These are phyloP conservation scores for Cnidoscolus chayamansa DNA, from an alignment of 441 rosid species.

Conservation along the genomic window DNA sequence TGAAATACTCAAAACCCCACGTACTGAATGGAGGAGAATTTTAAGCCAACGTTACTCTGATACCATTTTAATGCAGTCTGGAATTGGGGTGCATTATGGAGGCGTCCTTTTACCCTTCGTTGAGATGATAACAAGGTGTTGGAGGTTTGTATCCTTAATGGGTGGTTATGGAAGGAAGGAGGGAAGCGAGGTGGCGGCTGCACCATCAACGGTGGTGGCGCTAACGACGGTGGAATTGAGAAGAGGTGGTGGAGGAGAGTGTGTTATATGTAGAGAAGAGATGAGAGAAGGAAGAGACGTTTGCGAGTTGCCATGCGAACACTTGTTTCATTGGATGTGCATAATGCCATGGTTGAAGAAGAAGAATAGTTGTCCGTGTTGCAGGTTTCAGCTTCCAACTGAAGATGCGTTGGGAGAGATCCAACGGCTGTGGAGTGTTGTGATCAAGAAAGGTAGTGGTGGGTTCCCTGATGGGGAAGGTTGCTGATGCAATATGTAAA, in stretches of 20 bases:
- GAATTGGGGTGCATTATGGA: constrained; percentile 50
- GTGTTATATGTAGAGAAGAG: constrained; percentile 80
- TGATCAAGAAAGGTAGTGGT: constrained; percentile 35
- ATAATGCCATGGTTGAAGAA: constrained; percentile 75
- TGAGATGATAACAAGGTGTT: constrained; percentile 61
- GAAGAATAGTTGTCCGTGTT: constrained; percentile 82
- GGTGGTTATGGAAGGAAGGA: constrained; percentile 41
- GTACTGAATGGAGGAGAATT: constrained; percentile 50
- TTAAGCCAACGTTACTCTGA: constrained; percentile 32
- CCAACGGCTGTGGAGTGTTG: constrained; percentile 69
- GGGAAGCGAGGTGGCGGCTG: constrained; percentile 49
- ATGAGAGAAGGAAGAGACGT: constrained; percentile 74
- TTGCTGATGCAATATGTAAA: neutral
- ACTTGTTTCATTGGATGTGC: constrained; percentile 86
- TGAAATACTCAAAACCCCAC: constrained; percentile 40
- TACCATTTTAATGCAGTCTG: constrained; percentile 34
- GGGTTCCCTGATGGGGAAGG: constrained; percentile 3
- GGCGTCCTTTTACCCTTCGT: constrained; percentile 56
- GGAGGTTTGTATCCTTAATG: constrained; percentile 50
- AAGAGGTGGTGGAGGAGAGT: constrained; percentile 47
- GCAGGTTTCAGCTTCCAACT: constrained; percentile 81
- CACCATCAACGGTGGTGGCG: constrained; percentile 59
- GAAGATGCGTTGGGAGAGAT: constrained; percentile 75
- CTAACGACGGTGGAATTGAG: constrained; percentile 53
- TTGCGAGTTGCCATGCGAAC: constrained; percentile 85